Percentiles rank a stretch among this genome's conserved stretches.
These are phyloP conservation scores for Eucalyptus marginata DNA, from an alignment of 345 rosid species.

Conservation along the genomic window DNA sequence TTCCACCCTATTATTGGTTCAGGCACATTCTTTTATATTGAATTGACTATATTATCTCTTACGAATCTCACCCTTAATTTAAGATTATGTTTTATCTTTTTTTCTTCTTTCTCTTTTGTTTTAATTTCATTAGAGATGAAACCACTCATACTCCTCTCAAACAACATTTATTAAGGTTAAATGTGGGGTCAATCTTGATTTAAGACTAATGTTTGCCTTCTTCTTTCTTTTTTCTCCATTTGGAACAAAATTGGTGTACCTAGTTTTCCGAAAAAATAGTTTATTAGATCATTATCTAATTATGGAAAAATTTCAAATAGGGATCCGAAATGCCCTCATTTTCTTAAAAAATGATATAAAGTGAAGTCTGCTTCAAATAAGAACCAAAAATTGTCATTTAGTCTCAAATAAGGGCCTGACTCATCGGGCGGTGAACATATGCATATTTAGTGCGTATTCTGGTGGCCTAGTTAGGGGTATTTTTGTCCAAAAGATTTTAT, in stretches of 20 bases:
- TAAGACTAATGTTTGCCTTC: not conserved
- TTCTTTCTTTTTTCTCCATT: not conserved
- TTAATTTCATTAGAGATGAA: not conserved
- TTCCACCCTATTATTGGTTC: rapidly evolving
- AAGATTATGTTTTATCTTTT: too few species aligned
- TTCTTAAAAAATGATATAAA: too few species aligned
- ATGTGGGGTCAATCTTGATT: not conserved
- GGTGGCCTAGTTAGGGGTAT: rapidly evolving
- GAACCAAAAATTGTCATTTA: rapidly evolving
- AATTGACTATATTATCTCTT: too few species aligned
- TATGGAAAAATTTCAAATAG: rapidly evolving
- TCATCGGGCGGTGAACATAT: too few species aligned
- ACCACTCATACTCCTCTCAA: not conserved
- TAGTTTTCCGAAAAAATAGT: not conserved
- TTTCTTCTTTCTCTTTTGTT: not conserved
- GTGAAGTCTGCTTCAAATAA: too few species aligned
- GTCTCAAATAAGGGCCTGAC: rapidly evolving
- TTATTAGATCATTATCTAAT: too few species aligned
- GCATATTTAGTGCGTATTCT: rapidly evolving
- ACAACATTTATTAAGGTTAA: too few species aligned
- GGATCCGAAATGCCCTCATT: rapidly evolving
- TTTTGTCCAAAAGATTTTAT: too few species aligned
- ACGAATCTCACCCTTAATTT: too few species aligned
- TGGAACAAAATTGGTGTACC: not conserved
- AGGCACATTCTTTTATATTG: rapidly evolving